Conservation (phyloP, 108 stramenopile genomes). For the Nitzschia putrida region DNA sequence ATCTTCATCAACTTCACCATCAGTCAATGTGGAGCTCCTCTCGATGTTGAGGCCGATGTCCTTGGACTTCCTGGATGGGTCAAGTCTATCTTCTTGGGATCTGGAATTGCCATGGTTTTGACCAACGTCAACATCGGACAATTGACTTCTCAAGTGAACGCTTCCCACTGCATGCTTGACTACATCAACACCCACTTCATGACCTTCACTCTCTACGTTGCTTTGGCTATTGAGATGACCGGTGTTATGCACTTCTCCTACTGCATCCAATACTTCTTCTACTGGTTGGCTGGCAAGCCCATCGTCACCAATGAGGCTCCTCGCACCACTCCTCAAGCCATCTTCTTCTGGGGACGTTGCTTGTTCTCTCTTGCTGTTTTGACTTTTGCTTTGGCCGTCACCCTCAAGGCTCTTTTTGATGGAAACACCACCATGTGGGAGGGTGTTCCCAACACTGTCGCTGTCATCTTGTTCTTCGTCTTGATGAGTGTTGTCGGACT, state of each 20-base stretch:
- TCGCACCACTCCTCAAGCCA: conserved; percentile 32
- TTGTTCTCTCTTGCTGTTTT: conserved; percentile 67
- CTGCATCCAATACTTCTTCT: conserved; percentile 53
- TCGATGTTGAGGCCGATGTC: conserved; percentile 53
- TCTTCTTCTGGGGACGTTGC: conserved; percentile 74
- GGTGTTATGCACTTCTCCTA: conserved; percentile 76
- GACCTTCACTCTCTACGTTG: too few species aligned
- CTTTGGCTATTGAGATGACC: too few species aligned
- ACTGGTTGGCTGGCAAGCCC: conserved; percentile 57
- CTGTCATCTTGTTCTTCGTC: conserved; percentile 71
- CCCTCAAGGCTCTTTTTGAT: conserved; percentile 60
- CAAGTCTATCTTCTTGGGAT: conserved; percentile 65
- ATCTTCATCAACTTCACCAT: conserved; percentile 73
- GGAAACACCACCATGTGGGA: conserved; percentile 64
- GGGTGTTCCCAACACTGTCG: conserved; percentile 43
- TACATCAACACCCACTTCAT: conserved; percentile 84
- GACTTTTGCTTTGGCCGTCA: conserved; percentile 67
- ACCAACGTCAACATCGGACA: conserved; percentile 67
- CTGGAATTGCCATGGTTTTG: conserved; percentile 79
- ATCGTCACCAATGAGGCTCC: conserved; percentile 70
- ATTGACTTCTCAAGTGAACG: conserved; percentile 60
- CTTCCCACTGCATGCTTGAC: conserved; percentile 79
- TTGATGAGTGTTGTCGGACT: conserved; percentile 75
- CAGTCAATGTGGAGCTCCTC: conserved; percentile 66
- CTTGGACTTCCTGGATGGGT: conserved; percentile 59